phyloP scores from a whole-genome alignment of 345 rosid genomes.

The Eucalyptus coolabah region DNA sequence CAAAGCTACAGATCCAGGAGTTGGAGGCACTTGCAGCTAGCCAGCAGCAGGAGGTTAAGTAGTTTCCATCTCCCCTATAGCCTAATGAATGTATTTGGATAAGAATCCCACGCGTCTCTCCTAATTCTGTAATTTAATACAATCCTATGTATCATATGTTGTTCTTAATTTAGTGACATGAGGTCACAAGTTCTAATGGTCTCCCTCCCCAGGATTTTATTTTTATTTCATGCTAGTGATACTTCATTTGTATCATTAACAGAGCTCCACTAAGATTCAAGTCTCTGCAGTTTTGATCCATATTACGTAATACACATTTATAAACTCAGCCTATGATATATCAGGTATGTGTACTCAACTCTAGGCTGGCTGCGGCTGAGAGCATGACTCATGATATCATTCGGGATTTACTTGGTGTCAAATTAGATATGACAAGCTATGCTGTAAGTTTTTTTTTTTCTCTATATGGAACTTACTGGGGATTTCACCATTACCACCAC shows the following conservation, averaged over 20 bases:
- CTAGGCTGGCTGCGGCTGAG: constrained; percentile 87
- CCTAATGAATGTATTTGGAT: not conserved
- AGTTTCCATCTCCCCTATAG: not conserved
- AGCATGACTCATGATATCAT: constrained; percentile 97
- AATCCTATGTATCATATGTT: not conserved
- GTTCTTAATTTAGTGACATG: not conserved
- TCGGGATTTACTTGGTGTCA: constrained; percentile 86
- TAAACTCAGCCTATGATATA: constrained; percentile 1
- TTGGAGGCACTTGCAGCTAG: constrained; percentile 44
- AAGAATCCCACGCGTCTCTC: not conserved
- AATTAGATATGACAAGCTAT: constrained; percentile 75
- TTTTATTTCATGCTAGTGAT: not conserved
- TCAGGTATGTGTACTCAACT: constrained; percentile 62
- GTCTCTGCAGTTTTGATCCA: not conserved
- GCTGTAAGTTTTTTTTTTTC: constrained; percentile 42
- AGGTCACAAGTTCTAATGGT: not conserved
- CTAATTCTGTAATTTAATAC: not conserved
- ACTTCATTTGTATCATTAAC: not conserved
- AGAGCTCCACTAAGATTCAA: not conserved
- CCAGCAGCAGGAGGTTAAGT: constrained; percentile 72
- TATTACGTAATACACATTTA: not conserved
- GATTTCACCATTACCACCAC: not conserved
- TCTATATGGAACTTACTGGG: not conserved
- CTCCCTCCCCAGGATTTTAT: not conserved
- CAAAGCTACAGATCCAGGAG: constrained; percentile 59